These are phyloP conservation scores for Acanthamoeba castellanii DNA, from an alignment of 208 protist species.

Conservation along the genomic window DNA sequence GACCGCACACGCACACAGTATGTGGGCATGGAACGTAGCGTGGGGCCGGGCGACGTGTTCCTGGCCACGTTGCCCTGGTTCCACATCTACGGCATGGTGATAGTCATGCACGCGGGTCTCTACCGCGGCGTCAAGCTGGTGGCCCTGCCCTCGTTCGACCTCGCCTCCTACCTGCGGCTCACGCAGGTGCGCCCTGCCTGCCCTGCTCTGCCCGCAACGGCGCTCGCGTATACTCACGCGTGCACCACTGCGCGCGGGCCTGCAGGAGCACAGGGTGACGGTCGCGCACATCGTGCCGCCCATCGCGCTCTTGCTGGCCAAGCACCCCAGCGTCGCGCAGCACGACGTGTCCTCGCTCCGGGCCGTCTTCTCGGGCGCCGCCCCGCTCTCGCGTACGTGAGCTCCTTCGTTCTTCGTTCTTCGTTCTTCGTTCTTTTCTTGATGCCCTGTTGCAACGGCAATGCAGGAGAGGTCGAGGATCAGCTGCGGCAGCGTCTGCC, in stretches of 20 bases:
- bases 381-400: not conserved
- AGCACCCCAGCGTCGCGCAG: conserved; percentile 86
- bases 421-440: conserved; percentile 67
- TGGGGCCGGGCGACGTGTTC: conserved; percentile 75
- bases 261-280: conserved; percentile 88
- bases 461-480: conserved; percentile 82
- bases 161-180: conserved; percentile 78
- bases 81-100: conserved; percentile 92
- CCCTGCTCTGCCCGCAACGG: not conserved
- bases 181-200: not conserved
- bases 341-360: conserved; percentile 80
- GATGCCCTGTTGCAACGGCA: not conserved
- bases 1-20: not conserved
- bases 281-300: conserved; percentile 91
- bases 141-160: conserved; percentile 87
- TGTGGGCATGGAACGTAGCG: not conserved
- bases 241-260: not conserved
- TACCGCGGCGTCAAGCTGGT: conserved; percentile 82
- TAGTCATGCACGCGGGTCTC: conserved; percentile 82
- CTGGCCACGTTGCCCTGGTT: conserved; percentile 90
- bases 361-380: not conserved
- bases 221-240: not conserved
- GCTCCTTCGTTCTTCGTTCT: not conserved
- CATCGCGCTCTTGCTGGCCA: conserved; percentile 89
- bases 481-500: conserved; percentile 76